phyloP scores from a whole-genome alignment of 805 yeast genomes.

The Suhomyces prunicola region DNA sequence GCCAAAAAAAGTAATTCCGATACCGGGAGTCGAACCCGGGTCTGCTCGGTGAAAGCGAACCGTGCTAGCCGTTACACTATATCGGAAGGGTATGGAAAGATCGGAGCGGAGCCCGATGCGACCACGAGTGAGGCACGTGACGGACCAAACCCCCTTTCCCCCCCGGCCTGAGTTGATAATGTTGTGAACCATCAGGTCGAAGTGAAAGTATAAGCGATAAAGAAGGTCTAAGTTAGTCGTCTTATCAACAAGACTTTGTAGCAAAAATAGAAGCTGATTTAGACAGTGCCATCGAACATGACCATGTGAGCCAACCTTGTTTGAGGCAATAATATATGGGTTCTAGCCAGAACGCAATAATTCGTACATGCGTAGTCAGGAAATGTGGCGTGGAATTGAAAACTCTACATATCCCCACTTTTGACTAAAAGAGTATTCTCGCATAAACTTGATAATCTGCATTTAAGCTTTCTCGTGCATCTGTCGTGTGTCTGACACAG shows the following conservation, averaged over 20 bases:
- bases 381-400: no score
- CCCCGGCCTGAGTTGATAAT: no score
- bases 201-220: no score
- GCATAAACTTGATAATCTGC: neutral
- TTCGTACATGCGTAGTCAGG: neutral
- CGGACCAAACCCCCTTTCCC: no score
- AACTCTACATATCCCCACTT: neutral
- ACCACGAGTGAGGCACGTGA: no score
- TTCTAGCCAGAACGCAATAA: neutral
- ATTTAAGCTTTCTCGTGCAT: neutral
- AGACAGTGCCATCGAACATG: no score
- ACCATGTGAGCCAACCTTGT: neutral
- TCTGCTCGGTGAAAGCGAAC: slow-evolving; percentile 81
- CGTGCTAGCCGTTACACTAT: slow-evolving; percentile 80
- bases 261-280: no score
- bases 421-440: neutral
- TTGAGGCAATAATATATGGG: no score
- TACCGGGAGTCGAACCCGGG: slow-evolving; percentile 87
- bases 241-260: no score
- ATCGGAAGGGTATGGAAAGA: slow-evolving; percentile 42
- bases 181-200: no score
- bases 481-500: neutral
- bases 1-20: slow-evolving; percentile 44
- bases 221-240: no score
- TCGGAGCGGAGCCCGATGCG: no score